Percentiles rank a stretch among this genome's conserved stretches.
Conservation (phyloP, 495 filamentous ascomycete species). For the Podospora pseudocomata region DNA sequence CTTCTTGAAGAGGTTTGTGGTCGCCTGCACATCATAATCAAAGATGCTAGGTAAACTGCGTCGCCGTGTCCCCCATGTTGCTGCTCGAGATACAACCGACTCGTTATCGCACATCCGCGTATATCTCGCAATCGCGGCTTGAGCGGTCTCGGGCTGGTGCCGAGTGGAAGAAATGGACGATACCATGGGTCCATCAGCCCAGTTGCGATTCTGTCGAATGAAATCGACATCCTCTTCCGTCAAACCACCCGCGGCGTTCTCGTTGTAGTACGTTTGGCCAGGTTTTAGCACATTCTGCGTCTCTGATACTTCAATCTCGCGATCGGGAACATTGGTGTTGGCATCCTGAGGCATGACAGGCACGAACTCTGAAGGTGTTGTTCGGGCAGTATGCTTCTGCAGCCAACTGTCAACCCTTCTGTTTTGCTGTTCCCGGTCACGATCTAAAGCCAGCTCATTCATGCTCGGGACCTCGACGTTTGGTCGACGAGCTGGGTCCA, state of each 20-base stretch:
- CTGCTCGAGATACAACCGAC: conserved; percentile 58
- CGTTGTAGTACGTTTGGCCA: conserved; percentile 46
- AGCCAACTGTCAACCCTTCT: conserved; percentile 43
- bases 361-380: conserved; percentile 3
- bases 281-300: conserved; percentile 27
- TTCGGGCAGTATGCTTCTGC: conserved; percentile 12
- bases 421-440: conserved; percentile 38
- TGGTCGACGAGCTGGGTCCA: conserved; percentile 41
- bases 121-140: conserved; percentile 51
- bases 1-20: conserved; percentile 59
- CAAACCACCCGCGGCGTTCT: conserved; percentile 35
- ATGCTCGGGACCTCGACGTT: conserved; percentile 37
- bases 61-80: conserved; percentile 69
- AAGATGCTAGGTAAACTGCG: conserved; percentile 55
- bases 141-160: conserved; percentile 49
- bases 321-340: conserved; percentile 35
- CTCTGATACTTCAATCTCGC: conserved; percentile 35
- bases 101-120: conserved; percentile 47
- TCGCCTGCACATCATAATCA: conserved; percentile 58
- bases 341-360: conserved; percentile 20
- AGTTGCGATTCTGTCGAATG: conserved; percentile 45
- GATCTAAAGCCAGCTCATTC: conserved; percentile 37
- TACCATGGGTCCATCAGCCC: conserved; percentile 44
- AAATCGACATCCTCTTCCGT: conserved; percentile 42
- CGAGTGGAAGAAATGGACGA: conserved; percentile 37